These are phyloP conservation scores for Alternaria gansuensis DNA, from an alignment of 2,329 filamentous ascomycete species.

Conservation along the genomic window DNA sequence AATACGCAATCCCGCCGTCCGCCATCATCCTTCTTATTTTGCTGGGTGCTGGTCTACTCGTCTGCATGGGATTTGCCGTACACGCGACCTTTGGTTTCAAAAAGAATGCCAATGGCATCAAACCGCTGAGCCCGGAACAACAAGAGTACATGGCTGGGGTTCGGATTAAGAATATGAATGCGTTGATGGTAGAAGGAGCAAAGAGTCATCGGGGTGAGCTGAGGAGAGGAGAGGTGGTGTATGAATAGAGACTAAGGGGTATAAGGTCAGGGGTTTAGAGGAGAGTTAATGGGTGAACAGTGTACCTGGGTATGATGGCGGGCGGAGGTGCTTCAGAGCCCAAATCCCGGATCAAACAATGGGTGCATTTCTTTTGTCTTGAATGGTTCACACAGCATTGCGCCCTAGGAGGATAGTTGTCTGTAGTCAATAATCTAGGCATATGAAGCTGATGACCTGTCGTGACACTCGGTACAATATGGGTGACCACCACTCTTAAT, in stretches of 20 bases:
- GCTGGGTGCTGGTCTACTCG: slow-evolving; percentile 24
- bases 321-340: background rate
- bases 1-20: slow-evolving; percentile 25
- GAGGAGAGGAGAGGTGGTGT: background rate
- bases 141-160: slow-evolving; percentile 38
- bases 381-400: no score
- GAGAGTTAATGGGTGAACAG: background rate
- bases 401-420: no score
- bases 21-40: slow-evolving; percentile 37
- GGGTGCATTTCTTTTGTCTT: background rate
- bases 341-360: background rate
- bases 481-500: background rate
- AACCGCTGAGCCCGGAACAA: slow-evolving; percentile 24
- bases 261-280: background rate
- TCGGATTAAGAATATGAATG: slow-evolving; percentile 24
- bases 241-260: background rate
- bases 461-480: background rate
- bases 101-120: slow-evolving; percentile 20
- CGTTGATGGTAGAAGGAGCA: slow-evolving; percentile 24
- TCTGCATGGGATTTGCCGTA: slow-evolving; percentile 33
- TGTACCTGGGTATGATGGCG: background rate
- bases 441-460: background rate
- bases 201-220: background rate
- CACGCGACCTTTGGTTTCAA: slow-evolving; percentile 30
- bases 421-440: background rate